Evolutionary conservation across 2,329 filamentous ascomycete species (phyloP).

Genomic region (Epicoccum sorghinum): DNA sequence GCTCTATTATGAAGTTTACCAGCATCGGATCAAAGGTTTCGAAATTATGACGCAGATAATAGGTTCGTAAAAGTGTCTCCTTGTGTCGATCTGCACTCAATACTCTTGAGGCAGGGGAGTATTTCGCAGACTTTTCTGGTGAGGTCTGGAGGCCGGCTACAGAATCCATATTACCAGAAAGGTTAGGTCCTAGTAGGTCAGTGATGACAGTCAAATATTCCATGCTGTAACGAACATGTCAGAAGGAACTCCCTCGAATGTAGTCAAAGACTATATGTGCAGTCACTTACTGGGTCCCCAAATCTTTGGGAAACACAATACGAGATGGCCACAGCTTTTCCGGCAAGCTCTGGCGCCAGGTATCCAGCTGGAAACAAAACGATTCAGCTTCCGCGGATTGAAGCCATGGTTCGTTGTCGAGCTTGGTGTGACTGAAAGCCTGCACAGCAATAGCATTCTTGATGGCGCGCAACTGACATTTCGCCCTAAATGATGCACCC

Average conservation of each 20-base stretch:
- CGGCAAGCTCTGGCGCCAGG: background rate
- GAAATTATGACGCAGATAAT: slow-evolving; percentile 3
- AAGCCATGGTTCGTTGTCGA: background rate
- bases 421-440: background rate
- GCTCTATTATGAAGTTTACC: slow-evolving; percentile 7
- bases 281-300: background rate
- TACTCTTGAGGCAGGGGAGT: background rate
- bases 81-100: background rate
- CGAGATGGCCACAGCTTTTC: background rate
- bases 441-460: background rate
- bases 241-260: background rate
- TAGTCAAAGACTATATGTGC: no score
- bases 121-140: background rate
- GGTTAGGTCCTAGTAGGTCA: background rate
- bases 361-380: background rate
- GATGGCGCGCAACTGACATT: background rate
- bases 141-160: no score
- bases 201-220: slow-evolving; percentile 3
- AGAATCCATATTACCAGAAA: background rate
- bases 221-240: background rate
- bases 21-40: slow-evolving; percentile 4
- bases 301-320: slow-evolving; percentile 1
- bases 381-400: background rate
- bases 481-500: background rate
- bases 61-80: slow-evolving; percentile 1